Evolutionary conservation across 495 filamentous ascomycete genomes (phyloP), one percentile per base, ranked within the genome.

Genomic region (Penicillium argentinense): DNA sequence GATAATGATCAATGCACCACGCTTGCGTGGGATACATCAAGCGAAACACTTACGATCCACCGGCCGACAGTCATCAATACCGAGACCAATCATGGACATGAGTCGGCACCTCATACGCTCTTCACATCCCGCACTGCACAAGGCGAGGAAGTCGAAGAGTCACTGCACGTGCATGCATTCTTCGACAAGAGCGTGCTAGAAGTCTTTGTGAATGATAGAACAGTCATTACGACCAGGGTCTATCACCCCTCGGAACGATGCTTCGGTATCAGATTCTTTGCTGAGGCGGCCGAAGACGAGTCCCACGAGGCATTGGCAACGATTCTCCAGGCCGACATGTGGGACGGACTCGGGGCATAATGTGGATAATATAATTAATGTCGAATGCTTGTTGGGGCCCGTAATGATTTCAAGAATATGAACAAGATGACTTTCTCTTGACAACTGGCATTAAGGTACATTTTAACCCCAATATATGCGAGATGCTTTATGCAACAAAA

Each of bases 191-290:
- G 63, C 25, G 68, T 73, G 12, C 36, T 72, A 5, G 68, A 73
- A 39, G 62, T 73, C 3, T 72, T 73, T 17, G 60, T 70, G 1
- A 73, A 73, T 36, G 60, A 61, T 12, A 50, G 70, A 16, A 70
- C 65, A 3, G 65, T 56, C 19, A 64, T 73, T 12, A 61, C 66
- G 0, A 73, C 68, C 1, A 57, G 70, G 0, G 53, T 73, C 1
- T 72, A 70, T 37, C 23, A 51, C 6, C 45, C 50, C 6, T 46
- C 39, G 9, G 51, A 55, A 32, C 28, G 21, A 12, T 52, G 50
- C 21, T 49, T 32, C 8, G 49, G 51, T n/a, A 17, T 67, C 3
- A 36, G 46, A 0, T 71, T 66, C 42, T 67, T 63, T 39, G 67
- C 65, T 3, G 52, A 61, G n/a, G n/a, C 38, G 6, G 9, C n/a